phyloP scores from a whole-genome alignment of 805 yeast species.

The Zygosaccharomyces pseudorouxii region DNA sequence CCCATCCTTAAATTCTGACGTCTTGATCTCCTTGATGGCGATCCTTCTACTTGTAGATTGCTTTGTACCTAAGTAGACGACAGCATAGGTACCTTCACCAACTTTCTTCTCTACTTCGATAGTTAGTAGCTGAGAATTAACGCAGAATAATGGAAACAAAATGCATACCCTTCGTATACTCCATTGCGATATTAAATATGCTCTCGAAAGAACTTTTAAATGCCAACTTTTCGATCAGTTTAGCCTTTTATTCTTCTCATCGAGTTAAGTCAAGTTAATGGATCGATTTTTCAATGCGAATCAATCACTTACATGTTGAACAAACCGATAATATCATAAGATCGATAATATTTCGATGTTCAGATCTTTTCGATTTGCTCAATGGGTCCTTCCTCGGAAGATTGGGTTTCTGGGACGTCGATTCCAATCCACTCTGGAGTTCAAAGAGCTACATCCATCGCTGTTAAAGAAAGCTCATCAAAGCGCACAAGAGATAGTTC shows the following conservation, averaged over 20 bases:
- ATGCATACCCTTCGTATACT: conserved; percentile 24
- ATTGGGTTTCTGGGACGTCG: not conserved
- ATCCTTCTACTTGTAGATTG: conserved; percentile 46
- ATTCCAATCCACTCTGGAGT: conserved; percentile 3
- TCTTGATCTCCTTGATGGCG: conserved; percentile 94
- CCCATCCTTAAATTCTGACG: conserved; percentile 92
- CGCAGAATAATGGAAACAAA: no score
- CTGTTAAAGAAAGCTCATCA: conserved; percentile 45
- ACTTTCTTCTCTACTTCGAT: conserved; percentile 62
- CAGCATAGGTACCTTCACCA: conserved; percentile 99
- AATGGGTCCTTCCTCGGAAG: not conserved
- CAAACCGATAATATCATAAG: not conserved
- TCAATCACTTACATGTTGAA: not conserved
- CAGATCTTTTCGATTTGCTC: not conserved
- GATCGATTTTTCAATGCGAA: conserved; percentile 1
- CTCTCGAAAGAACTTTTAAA: not conserved
- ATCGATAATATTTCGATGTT: not conserved
- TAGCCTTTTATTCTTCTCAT: not conserved
- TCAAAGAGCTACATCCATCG: conserved; percentile 45
- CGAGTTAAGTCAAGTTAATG: not conserved
- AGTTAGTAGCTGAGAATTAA: conserved; percentile 9
- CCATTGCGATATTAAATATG: conserved; percentile 8
- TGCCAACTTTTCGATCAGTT: not conserved
- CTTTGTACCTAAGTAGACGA: conserved; percentile 78
- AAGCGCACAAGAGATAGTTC: conserved; percentile 39